These are phyloP conservation scores for Thalia dealbata DNA, from an alignment of 176 grass and related monocot species.

Conservation along the genomic window DNA sequence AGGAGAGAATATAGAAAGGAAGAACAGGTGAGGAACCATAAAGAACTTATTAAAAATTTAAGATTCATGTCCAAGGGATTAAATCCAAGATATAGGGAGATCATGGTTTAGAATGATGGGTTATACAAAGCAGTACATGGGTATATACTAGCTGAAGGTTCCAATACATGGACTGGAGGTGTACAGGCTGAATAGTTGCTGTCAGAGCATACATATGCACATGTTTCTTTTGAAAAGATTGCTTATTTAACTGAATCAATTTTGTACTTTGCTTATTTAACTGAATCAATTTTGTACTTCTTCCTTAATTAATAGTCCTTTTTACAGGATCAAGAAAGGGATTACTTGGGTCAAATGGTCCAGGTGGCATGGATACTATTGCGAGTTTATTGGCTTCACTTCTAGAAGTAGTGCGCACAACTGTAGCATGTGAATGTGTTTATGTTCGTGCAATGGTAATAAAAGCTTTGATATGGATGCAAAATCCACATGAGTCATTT, in stretches of 20 bases:
- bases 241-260: not conserved
- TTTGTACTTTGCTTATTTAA: not conserved
- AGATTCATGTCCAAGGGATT: too few species aligned
- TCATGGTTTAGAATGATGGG: too few species aligned
- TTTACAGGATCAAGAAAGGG: constrained; percentile 50
- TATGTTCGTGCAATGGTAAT: constrained; percentile 99
- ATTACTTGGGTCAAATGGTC: constrained; percentile 60
- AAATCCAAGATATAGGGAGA: too few species aligned
- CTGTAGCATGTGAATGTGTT: constrained; percentile 96
- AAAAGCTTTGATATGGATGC: constrained; percentile 99
- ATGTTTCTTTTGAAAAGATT: not conserved
- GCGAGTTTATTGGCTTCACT: constrained; percentile 87
- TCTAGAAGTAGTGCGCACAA: constrained; percentile 97
- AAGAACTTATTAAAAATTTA: too few species aligned
- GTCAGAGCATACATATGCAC: not conserved
- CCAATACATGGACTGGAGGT: too few species aligned
- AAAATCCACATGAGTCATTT: constrained; percentile 95
- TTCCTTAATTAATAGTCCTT: not conserved
- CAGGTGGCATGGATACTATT: constrained; percentile 77
- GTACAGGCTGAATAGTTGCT: not conserved
- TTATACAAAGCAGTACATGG: too few species aligned
- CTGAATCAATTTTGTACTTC: not conserved
- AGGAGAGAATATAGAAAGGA: too few species aligned
- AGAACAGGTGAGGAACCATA: too few species aligned
- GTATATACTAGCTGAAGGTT: too few species aligned